Percentiles rank a stretch among this genome's conserved stretches.
Evolutionary conservation across 768 basidiomycete species (phyloP).

Genomic region (button mushroom (Agaricus bisporus)): DNA sequence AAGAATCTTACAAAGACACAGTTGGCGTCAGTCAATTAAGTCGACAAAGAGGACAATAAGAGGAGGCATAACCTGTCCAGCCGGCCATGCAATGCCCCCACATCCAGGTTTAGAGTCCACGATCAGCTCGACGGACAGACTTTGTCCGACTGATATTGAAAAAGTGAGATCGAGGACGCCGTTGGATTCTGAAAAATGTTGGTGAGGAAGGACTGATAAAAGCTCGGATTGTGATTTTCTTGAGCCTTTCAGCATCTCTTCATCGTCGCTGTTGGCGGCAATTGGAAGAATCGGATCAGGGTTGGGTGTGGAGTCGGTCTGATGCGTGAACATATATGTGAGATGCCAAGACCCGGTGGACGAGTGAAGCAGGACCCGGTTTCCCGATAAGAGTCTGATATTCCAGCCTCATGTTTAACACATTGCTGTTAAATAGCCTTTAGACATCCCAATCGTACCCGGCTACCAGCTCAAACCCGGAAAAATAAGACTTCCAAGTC

Average conservation of each 20-base stretch:
- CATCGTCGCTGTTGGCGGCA: not conserved
- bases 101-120: constrained; percentile 85
- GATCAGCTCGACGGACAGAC: constrained; percentile 38
- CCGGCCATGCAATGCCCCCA: constrained; percentile 90
- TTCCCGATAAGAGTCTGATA: not conserved
- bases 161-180: constrained; percentile 43
- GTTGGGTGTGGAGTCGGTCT: not conserved
- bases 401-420: not conserved
- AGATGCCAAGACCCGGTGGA: constrained; percentile 17
- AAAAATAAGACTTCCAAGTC: too few species aligned
- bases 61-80: constrained; percentile 63
- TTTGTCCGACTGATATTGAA: constrained; percentile 16
- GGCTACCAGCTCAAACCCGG: too few species aligned
- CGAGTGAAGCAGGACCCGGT: too few species aligned
- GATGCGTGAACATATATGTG: constrained; percentile 22
- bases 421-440: too few species aligned
- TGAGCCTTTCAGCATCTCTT: constrained; percentile 9
- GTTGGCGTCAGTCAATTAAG: constrained; percentile 9
- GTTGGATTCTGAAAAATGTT: constrained; percentile 41
- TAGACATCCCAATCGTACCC: too few species aligned
- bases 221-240: constrained; percentile 23
- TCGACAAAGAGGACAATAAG: constrained; percentile 5
- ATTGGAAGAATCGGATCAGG: not conserved
- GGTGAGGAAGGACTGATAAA: constrained; percentile 42
- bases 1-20: constrained; percentile 55